Base-by-base conservation (phyloP, 768 basidiomycete genomes). In the Serendipita sp. region DNA sequence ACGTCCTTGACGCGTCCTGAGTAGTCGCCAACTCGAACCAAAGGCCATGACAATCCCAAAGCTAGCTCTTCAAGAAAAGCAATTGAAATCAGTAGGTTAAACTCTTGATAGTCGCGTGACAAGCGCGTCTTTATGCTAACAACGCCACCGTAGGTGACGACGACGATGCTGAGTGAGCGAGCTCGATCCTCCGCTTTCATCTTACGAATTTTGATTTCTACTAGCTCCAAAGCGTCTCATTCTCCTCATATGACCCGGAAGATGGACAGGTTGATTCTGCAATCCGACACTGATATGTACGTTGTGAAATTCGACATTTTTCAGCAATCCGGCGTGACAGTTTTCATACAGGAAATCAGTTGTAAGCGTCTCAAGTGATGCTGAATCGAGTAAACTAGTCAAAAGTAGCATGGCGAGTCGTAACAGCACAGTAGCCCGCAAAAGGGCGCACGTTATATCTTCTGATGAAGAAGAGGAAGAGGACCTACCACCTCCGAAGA, bases 381-480 rank as follows among this genome's bases (percentile, higher is more conserved):
- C 45, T 48, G 26, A 48, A 48, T 20, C 20, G 9, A n/a, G n/a
- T 20, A 28, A 28, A 48, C 20, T 17, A 9, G 45, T 17, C 20
- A 48, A 9, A 17, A 28, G 45, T 48, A 48, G n/a, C n/a, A n/a
- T 20, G n/a, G 45, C 45, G 45, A 17, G 9, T 1, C 20, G 20
- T 28, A 48, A 48, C 34, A 38, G 14, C 34, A 38, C 34, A 5
- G 34, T 48, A 9, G 45, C 2, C 9, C n/a, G 45, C n/a, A 28
- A 48, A 48, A 48, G 26, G 2, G 20, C 45, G n/a, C 45, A 48
- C 14, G 45, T 48, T 5, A 48, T 48, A 5, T 20, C n/a, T 48
- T 48, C 45, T 20, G 45, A 48, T 48, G 45, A 64, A 20, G 60
- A 61, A 26, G 60, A 64, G 60, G 64, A 61, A 30, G 60, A 34